These are phyloP conservation scores for Hordeum pubiflorum DNA, from an alignment of 202 grass and related monocot species.

Conservation along the genomic window DNA sequence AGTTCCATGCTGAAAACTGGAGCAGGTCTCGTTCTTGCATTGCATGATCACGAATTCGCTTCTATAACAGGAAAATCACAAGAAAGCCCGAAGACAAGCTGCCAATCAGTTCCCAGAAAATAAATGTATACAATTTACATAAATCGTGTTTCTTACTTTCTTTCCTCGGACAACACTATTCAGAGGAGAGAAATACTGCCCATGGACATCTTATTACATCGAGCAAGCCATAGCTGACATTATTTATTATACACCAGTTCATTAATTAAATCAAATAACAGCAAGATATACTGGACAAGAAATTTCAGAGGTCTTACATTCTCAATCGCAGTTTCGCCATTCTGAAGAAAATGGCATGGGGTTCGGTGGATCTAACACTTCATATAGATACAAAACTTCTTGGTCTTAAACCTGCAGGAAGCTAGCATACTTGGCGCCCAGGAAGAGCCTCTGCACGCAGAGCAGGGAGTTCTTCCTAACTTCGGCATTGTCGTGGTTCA, in stretches of 20 bases:
- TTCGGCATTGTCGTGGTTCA: conserved; percentile 77
- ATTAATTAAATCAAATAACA: conserved; percentile 18
- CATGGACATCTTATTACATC: conserved; percentile 42
- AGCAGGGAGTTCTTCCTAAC: conserved; percentile 84
- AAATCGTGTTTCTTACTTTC: neutral
- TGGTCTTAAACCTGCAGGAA: conserved; percentile 60
- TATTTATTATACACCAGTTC: conserved; percentile 41
- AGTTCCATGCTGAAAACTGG: too few relatives aligned
- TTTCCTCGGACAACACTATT: neutral
- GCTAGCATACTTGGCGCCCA: conserved; percentile 80
- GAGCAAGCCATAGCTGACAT: conserved; percentile 25
- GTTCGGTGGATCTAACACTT: conserved; percentile 29
- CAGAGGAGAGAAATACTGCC: conserved; percentile 12
- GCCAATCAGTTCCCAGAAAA: neutral
- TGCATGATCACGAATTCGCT: too few relatives aligned
- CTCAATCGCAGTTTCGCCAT: conserved; percentile 18
- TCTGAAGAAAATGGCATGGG: conserved; percentile 20
- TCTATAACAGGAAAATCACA: neutral
- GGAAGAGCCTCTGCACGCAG: conserved; percentile 86
- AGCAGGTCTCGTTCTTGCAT: too few relatives aligned
- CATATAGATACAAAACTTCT: conserved; percentile 42
- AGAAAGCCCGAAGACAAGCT: neutral
- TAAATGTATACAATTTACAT: conserved; percentile 24
- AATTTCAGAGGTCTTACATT: conserved; percentile 23
- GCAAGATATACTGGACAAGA: conserved; percentile 26